Evolutionary conservation across 2,329 filamentous ascomycete species (phyloP).

Genomic region (Neonectria hederae): DNA sequence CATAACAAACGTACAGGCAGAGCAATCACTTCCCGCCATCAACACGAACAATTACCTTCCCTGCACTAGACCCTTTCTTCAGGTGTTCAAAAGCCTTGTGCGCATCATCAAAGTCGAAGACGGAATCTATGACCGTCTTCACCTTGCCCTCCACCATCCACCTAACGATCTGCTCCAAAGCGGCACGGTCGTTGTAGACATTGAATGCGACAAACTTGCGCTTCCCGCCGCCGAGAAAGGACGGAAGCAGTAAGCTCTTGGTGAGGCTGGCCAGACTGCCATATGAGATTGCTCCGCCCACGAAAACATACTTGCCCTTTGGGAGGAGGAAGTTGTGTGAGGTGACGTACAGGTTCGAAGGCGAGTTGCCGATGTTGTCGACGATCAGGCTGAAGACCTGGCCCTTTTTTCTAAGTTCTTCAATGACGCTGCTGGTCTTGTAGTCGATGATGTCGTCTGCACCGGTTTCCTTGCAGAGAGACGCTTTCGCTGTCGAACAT

Average conservation of each 20-base stretch:
- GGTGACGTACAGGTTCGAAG: slow-evolving; percentile 61
- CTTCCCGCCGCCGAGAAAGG: slow-evolving; percentile 52
- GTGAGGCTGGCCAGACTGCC: slow-evolving; percentile 39
- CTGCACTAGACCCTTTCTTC: slow-evolving; percentile 66
- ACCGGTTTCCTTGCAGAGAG: slow-evolving; percentile 66
- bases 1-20: not conserved
- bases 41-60: slow-evolving; percentile 64
- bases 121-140: slow-evolving; percentile 63
- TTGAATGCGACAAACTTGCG: slow-evolving; percentile 54
- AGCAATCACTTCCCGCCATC: slow-evolving; percentile 14
- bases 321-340: slow-evolving; percentile 60
- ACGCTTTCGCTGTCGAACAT: slow-evolving; percentile 68
- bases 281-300: slow-evolving; percentile 53
- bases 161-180: slow-evolving; percentile 60
- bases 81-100: slow-evolving; percentile 66
- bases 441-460: slow-evolving; percentile 75
- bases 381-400: slow-evolving; percentile 61
- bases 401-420: slow-evolving; percentile 56
- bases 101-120: slow-evolving; percentile 65
- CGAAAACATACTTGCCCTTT: slow-evolving; percentile 59
- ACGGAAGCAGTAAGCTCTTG: slow-evolving; percentile 42
- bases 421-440: slow-evolving; percentile 58
- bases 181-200: slow-evolving; percentile 52
- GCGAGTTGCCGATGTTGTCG: slow-evolving; percentile 66
- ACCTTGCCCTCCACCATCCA: slow-evolving; percentile 69